Conservation (phyloP, 495 filamentous ascomycete genomes). For the Penicillium diatomitis region DNA sequence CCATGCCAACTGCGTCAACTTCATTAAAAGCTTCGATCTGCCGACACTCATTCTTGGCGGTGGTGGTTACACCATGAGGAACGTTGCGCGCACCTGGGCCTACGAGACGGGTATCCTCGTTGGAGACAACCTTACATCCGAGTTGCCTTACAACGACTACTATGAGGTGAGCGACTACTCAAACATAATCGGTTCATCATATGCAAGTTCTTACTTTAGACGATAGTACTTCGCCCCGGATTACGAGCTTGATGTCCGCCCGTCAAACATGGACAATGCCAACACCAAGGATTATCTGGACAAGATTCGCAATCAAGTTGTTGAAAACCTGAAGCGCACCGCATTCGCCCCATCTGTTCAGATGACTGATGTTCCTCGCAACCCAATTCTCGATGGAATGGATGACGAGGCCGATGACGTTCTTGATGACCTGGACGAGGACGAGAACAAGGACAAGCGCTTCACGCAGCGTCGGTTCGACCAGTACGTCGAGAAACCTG, state of each 20-base stretch:
- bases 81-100: conserved; percentile 95
- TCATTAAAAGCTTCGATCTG: conserved; percentile 83
- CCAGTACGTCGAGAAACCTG: conserved; percentile 58
- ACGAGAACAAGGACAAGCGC: conserved; percentile 78
- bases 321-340: conserved; percentile 87
- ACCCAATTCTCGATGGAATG: conserved; percentile 53
- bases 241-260: conserved; percentile 87
- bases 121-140: conserved; percentile 64
- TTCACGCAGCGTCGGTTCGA: conserved; percentile 81
- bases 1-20: conserved; percentile 96
- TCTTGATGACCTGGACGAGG: conserved; percentile 81
- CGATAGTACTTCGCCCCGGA: conserved; percentile 89
- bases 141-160: conserved; percentile 96
- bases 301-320: conserved; percentile 86
- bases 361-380: conserved; percentile 86
- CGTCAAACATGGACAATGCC: conserved; percentile 98
- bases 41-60: conserved; percentile 90
- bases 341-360: conserved; percentile 86
- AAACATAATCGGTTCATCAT: not conserved
- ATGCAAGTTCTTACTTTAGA: conserved; percentile 6
- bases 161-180: conserved; percentile 63
- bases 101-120: conserved; percentile 91
- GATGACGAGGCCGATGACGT: conserved; percentile 83
- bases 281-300: conserved; percentile 91
- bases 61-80: conserved; percentile 98